A percentile compares a stretch with the other conserved stretches of the same genome.
phyloP scores from a whole-genome alignment of 495 filamentous ascomycete species.

The Xylaria acuta region DNA sequence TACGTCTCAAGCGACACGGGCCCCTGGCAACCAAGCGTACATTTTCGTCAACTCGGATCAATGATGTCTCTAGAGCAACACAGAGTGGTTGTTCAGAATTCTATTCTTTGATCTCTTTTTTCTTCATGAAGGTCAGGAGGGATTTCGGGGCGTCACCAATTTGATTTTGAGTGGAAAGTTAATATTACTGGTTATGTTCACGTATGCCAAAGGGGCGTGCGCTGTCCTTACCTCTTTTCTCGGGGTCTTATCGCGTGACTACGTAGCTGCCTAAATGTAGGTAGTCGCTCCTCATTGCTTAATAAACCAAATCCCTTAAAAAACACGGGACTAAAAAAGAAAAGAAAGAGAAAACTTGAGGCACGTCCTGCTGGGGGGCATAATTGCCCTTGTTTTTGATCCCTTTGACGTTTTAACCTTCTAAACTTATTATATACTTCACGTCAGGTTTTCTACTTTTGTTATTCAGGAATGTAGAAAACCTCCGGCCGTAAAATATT shows the following conservation, averaged over 20 bases:
- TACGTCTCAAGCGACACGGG: constrained; percentile 11
- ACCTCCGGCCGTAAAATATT: no score
- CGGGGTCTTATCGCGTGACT: background rate
- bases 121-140: background rate
- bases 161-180: background rate
- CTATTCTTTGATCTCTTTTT: background rate
- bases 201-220: background rate
- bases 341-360: no score
- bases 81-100: background rate
- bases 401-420: no score
- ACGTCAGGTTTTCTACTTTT: no score
- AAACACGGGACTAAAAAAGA: background rate
- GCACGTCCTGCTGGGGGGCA: no score
- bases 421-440: no score
- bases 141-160: background rate
- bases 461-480: no score
- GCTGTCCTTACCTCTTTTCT: background rate
- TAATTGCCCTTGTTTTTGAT: no score
- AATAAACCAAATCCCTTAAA: background rate
- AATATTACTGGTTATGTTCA: background rate
- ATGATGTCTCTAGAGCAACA: background rate
- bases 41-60: constrained; percentile 16
- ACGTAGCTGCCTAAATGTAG: no score
- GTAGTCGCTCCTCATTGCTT: background rate
- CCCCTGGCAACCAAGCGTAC: constrained; percentile 33